Percentiles rank a stretch among this genome's conserved stretches.
These are phyloP conservation scores for Coniochaeta sp. DNA, from an alignment of 2,329 filamentous ascomycete species.

Conservation along the genomic window DNA sequence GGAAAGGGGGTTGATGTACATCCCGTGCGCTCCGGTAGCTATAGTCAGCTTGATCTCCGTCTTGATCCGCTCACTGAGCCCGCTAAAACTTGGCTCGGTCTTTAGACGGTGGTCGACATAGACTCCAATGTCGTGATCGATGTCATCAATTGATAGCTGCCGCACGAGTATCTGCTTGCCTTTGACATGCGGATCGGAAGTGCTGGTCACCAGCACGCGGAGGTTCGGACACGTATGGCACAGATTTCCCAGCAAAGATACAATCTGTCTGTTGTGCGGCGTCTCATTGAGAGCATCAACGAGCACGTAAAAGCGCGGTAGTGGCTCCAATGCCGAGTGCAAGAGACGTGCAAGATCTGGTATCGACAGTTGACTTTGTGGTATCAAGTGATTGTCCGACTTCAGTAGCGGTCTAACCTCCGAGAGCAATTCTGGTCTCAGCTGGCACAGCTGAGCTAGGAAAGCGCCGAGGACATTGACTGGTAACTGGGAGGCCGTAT, in stretches of 20 bases:
- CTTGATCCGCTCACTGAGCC: constrained; percentile 13
- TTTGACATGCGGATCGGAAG: constrained; percentile 8
- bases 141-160: constrained; percentile 11
- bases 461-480: constrained; percentile 21
- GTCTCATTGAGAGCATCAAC: constrained; percentile 18
- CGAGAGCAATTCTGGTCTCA: constrained; percentile 10
- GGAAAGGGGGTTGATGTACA: constrained; percentile 12
- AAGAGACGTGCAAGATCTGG: not conserved
- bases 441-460: constrained; percentile 14
- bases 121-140: constrained; percentile 16
- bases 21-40: constrained; percentile 14
- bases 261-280: constrained; percentile 8
- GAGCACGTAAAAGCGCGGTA: constrained; percentile 13
- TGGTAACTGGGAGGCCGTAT: constrained; percentile 17
- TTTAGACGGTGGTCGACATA: constrained; percentile 14
- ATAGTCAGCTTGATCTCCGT: constrained; percentile 15
- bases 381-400: not conserved
- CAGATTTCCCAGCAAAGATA: constrained; percentile 9
- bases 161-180: constrained; percentile 7
- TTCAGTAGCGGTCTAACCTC: constrained; percentile 11
- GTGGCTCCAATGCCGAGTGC: constrained; percentile 6
- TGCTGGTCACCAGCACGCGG: constrained; percentile 15
- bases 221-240: constrained; percentile 12
- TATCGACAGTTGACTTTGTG: not conserved
- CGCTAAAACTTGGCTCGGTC: constrained; percentile 12